Percentiles rank a stretch among this genome's conserved stretches.
Conservation (phyloP, 495 filamentous ascomycete genomes). For the Penicillium cataractarum region DNA sequence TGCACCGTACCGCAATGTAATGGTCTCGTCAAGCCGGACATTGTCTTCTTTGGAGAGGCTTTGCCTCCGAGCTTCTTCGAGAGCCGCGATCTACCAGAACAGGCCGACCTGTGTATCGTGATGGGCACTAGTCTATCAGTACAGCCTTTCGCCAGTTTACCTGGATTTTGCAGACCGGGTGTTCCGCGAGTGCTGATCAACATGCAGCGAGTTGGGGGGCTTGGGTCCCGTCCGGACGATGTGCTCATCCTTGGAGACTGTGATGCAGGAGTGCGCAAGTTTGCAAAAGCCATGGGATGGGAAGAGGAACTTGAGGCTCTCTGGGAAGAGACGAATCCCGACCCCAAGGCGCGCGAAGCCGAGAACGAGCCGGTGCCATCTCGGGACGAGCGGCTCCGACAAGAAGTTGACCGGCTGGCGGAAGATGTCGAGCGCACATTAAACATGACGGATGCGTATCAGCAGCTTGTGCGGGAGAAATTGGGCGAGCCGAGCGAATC, state of each 20-base stretch:
- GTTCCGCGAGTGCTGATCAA: constrained; percentile 86
- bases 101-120: constrained; percentile 82
- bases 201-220: constrained; percentile 75
- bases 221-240: constrained; percentile 78
- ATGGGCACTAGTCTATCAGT: constrained; percentile 92
- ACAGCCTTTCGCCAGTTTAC: constrained; percentile 86
- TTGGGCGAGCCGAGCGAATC: constrained; percentile 28
- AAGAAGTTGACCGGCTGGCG: constrained; percentile 57
- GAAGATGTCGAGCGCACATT: constrained; percentile 56
- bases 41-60: constrained; percentile 94
- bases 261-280: constrained; percentile 79
- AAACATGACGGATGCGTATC: constrained; percentile 50
- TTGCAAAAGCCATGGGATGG: constrained; percentile 86
- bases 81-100: constrained; percentile 54
- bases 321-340: constrained; percentile 61
- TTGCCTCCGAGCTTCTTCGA: constrained; percentile 72
- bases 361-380: constrained; percentile 39
- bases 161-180: constrained; percentile 58
- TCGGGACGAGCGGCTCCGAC: constrained; percentile 58
- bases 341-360: constrained; percentile 35
- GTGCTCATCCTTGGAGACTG: constrained; percentile 76
- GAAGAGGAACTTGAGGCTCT: constrained; percentile 76
- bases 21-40: constrained; percentile 92
- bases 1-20: constrained; percentile 64
- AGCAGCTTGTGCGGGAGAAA: constrained; percentile 42